These are phyloP conservation scores for Exutisphaerella laricina DNA, from an alignment of 2,329 filamentous ascomycete species.

Conservation along the genomic window DNA sequence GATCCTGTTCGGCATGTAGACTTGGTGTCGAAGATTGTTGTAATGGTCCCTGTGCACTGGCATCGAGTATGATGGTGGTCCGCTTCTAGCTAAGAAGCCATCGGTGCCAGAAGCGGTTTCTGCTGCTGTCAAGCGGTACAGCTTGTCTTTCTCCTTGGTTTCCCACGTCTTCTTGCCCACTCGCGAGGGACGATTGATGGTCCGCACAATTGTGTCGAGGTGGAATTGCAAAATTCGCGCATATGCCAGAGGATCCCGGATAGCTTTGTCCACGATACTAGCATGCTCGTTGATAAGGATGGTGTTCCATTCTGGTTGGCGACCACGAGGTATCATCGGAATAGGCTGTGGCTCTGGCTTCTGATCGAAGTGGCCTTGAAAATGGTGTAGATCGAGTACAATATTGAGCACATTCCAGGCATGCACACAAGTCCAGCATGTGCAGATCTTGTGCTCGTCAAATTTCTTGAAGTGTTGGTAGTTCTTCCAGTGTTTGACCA, in stretches of 20 bases:
- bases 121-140: constrained; percentile 43
- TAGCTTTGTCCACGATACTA: constrained; percentile 41
- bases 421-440: constrained; percentile 52
- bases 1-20: constrained; percentile 52
- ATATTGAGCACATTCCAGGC: constrained; percentile 54
- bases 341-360: constrained; percentile 52
- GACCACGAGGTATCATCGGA: constrained; percentile 47
- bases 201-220: constrained; percentile 42
- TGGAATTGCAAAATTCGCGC: constrained; percentile 47
- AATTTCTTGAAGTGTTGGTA: constrained; percentile 50
- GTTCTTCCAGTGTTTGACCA: constrained; percentile 45
- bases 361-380: constrained; percentile 48
- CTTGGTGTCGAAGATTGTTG: constrained; percentile 54
- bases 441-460: constrained; percentile 48
- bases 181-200: constrained; percentile 38
- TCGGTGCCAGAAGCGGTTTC: constrained; percentile 48
- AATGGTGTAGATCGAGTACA: constrained; percentile 52
- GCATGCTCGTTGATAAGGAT: constrained; percentile 43
- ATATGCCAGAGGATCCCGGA: constrained; percentile 47
- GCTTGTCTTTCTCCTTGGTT: constrained; percentile 17
- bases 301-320: constrained; percentile 47
- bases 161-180: constrained; percentile 14
- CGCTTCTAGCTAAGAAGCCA: constrained; percentile 46
- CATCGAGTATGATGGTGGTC: constrained; percentile 49
- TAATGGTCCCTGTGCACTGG: constrained; percentile 55